These are phyloP conservation scores for Phytophthora rubi DNA, from an alignment of 352 stramenopile species.

Conservation along the genomic window DNA sequence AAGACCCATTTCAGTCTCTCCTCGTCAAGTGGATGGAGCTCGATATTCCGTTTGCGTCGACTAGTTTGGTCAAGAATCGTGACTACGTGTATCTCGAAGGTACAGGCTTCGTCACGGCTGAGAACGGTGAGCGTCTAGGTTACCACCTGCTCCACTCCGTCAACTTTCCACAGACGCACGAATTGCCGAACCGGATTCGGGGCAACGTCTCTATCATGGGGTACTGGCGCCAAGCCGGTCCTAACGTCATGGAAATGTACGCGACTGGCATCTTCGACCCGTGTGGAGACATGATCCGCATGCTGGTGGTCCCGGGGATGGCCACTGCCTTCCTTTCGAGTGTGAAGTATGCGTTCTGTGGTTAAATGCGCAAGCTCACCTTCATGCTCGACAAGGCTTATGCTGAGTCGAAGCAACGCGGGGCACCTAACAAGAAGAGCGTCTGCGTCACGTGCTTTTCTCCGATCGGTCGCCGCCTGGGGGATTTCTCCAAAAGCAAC, in stretches of 20 bases:
- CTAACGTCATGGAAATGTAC: slow-evolving; percentile 40
- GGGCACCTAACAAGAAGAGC: slow-evolving; percentile 21
- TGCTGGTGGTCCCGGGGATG: slow-evolving; percentile 29
- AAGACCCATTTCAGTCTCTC: slow-evolving; percentile 33
- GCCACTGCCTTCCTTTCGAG: slow-evolving; percentile 31
- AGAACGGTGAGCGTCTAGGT: slow-evolving; percentile 38
- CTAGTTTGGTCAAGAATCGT: slow-evolving; percentile 29
- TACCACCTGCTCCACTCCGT: slow-evolving; percentile 53
- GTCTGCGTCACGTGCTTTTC: slow-evolving; percentile 26
- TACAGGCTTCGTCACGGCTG: slow-evolving; percentile 28
- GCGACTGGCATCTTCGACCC: slow-evolving; percentile 37
- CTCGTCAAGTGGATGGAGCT: slow-evolving; percentile 41
- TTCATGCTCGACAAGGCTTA: slow-evolving; percentile 39
- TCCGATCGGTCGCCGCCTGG: slow-evolving; percentile 12
- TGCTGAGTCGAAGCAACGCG: slow-evolving; percentile 3
- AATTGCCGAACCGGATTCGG: slow-evolving; percentile 37
- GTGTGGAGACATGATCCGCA: slow-evolving; percentile 24
- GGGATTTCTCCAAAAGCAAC: slow-evolving; percentile 21
- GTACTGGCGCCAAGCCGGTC: slow-evolving; percentile 32
- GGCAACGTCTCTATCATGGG: slow-evolving; percentile 43
- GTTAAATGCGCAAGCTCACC: slow-evolving; percentile 33
- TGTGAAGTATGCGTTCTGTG: slow-evolving; percentile 27
- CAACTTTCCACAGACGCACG: slow-evolving; percentile 30
- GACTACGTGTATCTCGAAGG: slow-evolving; percentile 44
- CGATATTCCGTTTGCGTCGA: slow-evolving; percentile 23